Conservation (phyloP, 306 rosid species). For the Pterocarpus santalinus region DNA sequence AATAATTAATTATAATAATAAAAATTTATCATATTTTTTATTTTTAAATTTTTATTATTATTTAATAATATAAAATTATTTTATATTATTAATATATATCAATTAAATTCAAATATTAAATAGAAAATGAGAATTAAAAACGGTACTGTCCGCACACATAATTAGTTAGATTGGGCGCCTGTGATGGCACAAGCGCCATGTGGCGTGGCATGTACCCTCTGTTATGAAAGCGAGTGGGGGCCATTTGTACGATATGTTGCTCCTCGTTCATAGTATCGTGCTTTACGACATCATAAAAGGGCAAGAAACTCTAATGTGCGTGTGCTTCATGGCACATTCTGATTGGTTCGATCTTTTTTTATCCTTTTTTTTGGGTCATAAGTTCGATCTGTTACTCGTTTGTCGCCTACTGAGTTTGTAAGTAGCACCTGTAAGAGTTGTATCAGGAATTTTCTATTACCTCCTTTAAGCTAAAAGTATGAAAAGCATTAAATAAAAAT, state of each 20-base stretch:
- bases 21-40: no score
- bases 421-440: not conserved
- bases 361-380: no score
- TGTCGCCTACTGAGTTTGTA: no score
- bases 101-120: no score
- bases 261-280: not conserved
- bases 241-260: not conserved
- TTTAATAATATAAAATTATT: no score
- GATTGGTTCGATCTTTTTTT: not conserved
- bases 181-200: not conserved
- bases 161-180: not conserved
- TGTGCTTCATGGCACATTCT: conserved; percentile 3
- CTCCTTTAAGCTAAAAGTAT: not conserved
- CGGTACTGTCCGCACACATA: no score
- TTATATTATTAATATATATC: no score
- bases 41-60: no score
- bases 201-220: not conserved
- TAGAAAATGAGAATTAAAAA: no score
- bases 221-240: not conserved
- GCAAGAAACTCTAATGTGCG: not conserved
- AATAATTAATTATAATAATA: no score
- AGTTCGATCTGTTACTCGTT: not conserved
- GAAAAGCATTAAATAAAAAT: no score
- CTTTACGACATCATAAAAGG: not conserved
- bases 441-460: not conserved